Base-by-base conservation (phyloP, 78 protist genomes). In the Capsaspora owczarzaki region DNA sequence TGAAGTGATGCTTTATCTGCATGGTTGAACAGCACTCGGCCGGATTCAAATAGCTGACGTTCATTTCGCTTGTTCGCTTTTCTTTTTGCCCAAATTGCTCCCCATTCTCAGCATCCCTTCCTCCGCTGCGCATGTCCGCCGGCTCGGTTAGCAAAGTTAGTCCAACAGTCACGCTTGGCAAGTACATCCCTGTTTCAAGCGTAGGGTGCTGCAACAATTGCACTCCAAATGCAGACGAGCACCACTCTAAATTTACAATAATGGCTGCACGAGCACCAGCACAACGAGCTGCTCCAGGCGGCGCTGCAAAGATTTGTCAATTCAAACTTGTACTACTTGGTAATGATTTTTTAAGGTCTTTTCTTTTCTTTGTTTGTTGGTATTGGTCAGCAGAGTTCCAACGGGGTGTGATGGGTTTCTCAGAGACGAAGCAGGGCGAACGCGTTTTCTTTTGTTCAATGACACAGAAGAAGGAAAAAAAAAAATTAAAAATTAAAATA, bases 251-350 rank as follows among this genome's bases (percentile, higher is more conserved):
- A n/a, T n/a, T n/a, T n/a, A n/a, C n/a, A n/a, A 69, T 41, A 20
- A 69, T 69, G 75, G 75, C 75, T 14, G n/a, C 8, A 38, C 44
- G 51, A 14, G 75, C 71, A 63, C 42, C 71, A 10, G 71, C 71
- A 63, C 56, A 49, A 16, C 56, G 56, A 10, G n/a, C 37, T 27
- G 75, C 75, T 41, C 44, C 44, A 20, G 44, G 44, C 37, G 43
- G 37, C 43, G 43, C 38, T 8, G 60, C 35, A 8, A 63, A 87
- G 38, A 61, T 87, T 8, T 87, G 85, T 78, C 94, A 91, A 80
- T 91, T 85, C 70, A 91, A 91, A 40, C 82, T 91, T 20, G 94
- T 91, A 46, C 84, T 91, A 19, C 81, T 91, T 31, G 94, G 85
- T 82, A 25, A 35, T 29, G 2, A 47, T 40, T n/a, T 44, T 23